Percentiles rank a stretch among this genome's conserved stretches.
Conservation (phyloP, 108 stramenopile species). For the Cyclotella atomus region DNA sequence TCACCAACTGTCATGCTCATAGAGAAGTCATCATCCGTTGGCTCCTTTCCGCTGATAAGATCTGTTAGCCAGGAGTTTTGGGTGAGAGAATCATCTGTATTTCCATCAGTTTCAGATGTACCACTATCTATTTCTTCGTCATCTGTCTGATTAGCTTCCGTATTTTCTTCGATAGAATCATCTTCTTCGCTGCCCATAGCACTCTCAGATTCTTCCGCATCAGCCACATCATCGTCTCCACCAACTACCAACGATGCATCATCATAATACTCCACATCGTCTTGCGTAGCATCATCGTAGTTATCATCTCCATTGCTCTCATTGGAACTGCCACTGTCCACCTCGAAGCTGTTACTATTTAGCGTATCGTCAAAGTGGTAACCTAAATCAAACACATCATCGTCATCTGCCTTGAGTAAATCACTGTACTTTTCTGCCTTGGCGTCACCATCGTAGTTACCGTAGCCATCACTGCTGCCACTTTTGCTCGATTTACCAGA, state of each 20-base stretch:
- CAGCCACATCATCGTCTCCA: neutral
- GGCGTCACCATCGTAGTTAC: neutral
- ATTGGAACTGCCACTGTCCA: neutral
- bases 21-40: neutral
- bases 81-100: slow-evolving; percentile 6
- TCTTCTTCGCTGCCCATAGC: neutral
- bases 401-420: neutral
- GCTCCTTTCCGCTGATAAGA: neutral
- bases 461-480: neutral
- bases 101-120: neutral
- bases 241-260: neutral
- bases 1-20: neutral
- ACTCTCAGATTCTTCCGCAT: neutral
- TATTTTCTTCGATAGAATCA: neutral
- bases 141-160: neutral
- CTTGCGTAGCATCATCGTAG: neutral
- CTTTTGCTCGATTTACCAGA: neutral
- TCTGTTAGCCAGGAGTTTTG: slow-evolving; percentile 6
- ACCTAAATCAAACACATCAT: neutral
- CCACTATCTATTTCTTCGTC: neutral
- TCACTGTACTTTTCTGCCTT: too few species aligned
- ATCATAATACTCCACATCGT: neutral
- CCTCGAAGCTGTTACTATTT: neutral
- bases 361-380: neutral
- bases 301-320: neutral